Base-by-base conservation (phyloP, 2,329 filamentous ascomycete species). In the Amylocarpus encephaloides region DNA sequence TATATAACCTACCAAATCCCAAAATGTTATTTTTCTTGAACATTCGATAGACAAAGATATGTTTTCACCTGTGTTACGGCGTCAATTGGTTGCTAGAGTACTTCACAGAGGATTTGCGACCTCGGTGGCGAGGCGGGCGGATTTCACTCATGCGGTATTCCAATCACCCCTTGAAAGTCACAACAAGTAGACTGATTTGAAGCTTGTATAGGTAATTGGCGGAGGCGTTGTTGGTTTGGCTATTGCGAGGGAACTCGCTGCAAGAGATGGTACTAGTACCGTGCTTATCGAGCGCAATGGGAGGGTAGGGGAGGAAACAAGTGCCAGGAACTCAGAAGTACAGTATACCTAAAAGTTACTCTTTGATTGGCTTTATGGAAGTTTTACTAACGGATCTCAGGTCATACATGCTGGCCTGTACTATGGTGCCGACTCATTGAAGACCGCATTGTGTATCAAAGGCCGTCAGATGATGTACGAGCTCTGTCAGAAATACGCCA, bases 401-500 rank as follows among this genome's bases (percentile, higher is more conserved):
- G 92, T 97, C 49, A 94, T 98, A 61, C 93, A 98, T 67, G 93
- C 88, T 1, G 93, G 93, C 12, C 78, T 97, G 44, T 97, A 56
- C 43, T 64, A 66, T 69, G 88, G 86, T 13, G 66, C 75, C 5
- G 69, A 71, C 36, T 85, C 83, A 1, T 79, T 96, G 47, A 98
- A 98, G 71, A 89, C 91, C 1, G 71, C 72, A 13, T 79, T 98
- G 11, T 98, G 93, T 70, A 75, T 96, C 56, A 72, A 74, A 30
- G 93, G 93, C 52, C 84, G 84, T 59, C 66, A 83, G 30, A 74
- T 89, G 66, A 74, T 97, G 52, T 98, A 98, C 70, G 76, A 74
- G 3, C 79, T 95, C 38, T 96, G 92, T 72, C 69, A 71, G 5
- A 71, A 71, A 50, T 73, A 87, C 61, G 68, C 69, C 50, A 85